phyloP scores from a whole-genome alignment of 495 filamentous ascomycete species.

The Antarctomyces pellizariae region DNA sequence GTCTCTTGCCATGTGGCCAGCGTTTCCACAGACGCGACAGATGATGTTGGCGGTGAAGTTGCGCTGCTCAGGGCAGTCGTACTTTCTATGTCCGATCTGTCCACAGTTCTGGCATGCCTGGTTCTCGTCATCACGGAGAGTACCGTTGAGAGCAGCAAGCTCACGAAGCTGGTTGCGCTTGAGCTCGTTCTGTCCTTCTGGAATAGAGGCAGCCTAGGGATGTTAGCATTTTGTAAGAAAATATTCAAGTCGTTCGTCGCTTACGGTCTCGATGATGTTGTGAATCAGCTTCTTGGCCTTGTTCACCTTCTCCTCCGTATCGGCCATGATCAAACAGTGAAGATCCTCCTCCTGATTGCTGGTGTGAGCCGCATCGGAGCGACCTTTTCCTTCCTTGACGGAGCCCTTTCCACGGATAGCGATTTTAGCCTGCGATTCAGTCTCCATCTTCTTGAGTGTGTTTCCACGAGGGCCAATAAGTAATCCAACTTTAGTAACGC shows the following conservation, averaged over 20 bases:
- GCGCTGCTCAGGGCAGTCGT: conserved; percentile 91
- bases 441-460: conserved; percentile 97
- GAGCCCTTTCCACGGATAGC: conserved; percentile 98
- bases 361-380: conserved; percentile 92
- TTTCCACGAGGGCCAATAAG: conserved; percentile 99
- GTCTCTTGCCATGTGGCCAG: conserved; percentile 79
- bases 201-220: conserved; percentile 78
- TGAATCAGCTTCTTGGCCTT: conserved; percentile 94
- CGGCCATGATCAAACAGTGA: conserved; percentile 97
- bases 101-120: conserved; percentile 99
- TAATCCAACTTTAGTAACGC: conserved; percentile 91
- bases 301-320: conserved; percentile 95
- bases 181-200: conserved; percentile 92
- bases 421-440: conserved; percentile 91
- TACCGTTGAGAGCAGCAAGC: conserved; percentile 92
- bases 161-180: conserved; percentile 97
- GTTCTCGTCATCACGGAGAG: conserved; percentile 93
- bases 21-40: conserved; percentile 92
- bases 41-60: conserved; percentile 99
- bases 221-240: conserved; percentile 10
- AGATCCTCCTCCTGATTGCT: conserved; percentile 99
- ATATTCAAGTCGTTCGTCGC: conserved; percentile 14
- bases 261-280: conserved; percentile 91
- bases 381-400: conserved; percentile 97
- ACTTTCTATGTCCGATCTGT: conserved; percentile 96